Evolutionary conservation across 495 filamentous ascomycete genomes (phyloP).

Genomic region (Tuber magnatum): DNA sequence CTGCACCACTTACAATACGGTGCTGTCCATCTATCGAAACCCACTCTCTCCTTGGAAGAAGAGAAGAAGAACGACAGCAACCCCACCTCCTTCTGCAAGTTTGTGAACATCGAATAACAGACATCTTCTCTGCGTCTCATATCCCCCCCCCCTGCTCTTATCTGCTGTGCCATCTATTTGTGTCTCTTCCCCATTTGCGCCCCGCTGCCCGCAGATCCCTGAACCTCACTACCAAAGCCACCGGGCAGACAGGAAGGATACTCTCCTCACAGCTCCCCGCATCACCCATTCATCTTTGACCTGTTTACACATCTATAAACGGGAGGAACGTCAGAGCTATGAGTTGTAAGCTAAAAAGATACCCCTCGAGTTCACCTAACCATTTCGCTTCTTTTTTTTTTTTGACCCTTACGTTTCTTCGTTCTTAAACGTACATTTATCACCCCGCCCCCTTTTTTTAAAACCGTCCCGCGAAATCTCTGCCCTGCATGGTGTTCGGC

Average conservation of each 20-base stretch:
- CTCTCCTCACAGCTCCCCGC: not conserved
- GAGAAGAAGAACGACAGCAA: not conserved
- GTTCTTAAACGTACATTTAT: constrained; percentile 12
- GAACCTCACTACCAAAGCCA: not conserved
- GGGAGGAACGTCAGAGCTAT: constrained; percentile 19
- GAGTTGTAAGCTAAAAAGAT: constrained; percentile 31
- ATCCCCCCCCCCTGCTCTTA: not conserved
- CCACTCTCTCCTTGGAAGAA: not conserved
- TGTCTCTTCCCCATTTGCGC: constrained; percentile 5
- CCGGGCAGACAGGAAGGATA: not conserved
- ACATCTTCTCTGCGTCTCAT: not conserved
- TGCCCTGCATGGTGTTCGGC: constrained; percentile 20
- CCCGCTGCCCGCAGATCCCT: constrained; percentile 1
- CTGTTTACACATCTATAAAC: not conserved
- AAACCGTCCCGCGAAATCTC: constrained; percentile 12
- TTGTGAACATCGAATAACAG: not conserved
- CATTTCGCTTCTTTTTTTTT: not conserved
- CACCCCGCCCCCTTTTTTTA: constrained; percentile 1
- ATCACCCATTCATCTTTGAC: not conserved
- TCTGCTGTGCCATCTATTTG: constrained; percentile 4
- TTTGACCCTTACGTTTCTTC: constrained; percentile 1
- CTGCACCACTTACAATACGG: not conserved
- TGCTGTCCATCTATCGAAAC: not conserved
- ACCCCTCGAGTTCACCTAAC: constrained; percentile 4
- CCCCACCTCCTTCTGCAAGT: constrained; percentile 4